phyloP scores from a whole-genome alignment of 1,139 yeast species.

The Suhomyces terraborum region DNA sequence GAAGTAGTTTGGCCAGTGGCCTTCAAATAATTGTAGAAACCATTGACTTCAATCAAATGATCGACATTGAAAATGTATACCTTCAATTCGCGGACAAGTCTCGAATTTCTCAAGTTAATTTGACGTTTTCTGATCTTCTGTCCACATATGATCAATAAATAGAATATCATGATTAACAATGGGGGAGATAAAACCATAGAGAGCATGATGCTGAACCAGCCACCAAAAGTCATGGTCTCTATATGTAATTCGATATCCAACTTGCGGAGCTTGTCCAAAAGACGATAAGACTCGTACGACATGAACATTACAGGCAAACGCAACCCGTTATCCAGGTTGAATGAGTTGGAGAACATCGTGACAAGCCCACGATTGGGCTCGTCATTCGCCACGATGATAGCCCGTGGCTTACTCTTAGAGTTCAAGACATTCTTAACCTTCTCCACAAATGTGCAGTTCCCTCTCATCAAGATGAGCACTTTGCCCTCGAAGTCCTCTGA shows the following conservation, averaged over 20 bases:
- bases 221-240: constrained; percentile 41
- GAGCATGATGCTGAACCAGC: constrained; percentile 42
- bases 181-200: constrained; percentile 51
- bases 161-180: constrained; percentile 39
- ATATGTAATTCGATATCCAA: constrained; percentile 23
- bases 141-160: constrained; percentile 34
- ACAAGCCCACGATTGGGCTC: constrained; percentile 42
- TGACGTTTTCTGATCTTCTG: constrained; percentile 34
- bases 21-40: constrained; percentile 31
- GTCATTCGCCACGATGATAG: constrained; percentile 45
- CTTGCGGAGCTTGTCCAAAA: constrained; percentile 19
- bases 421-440: constrained; percentile 37
- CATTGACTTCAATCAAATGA: constrained; percentile 34
- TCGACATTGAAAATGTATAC: constrained; percentile 42
- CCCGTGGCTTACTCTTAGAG: constrained; percentile 34
- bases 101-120: constrained; percentile 33
- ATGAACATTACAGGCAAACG: constrained; percentile 42
- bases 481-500: constrained; percentile 24
- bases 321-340: constrained; percentile 41
- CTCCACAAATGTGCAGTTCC: constrained; percentile 46
- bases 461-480: constrained; percentile 39
- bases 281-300: constrained; percentile 38
- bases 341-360: constrained; percentile 46
- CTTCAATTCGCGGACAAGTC: constrained; percentile 39
- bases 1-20: constrained; percentile 15